Conservation (phyloP, 179 eudicot species). For the Patellifolia procumbens region DNA sequence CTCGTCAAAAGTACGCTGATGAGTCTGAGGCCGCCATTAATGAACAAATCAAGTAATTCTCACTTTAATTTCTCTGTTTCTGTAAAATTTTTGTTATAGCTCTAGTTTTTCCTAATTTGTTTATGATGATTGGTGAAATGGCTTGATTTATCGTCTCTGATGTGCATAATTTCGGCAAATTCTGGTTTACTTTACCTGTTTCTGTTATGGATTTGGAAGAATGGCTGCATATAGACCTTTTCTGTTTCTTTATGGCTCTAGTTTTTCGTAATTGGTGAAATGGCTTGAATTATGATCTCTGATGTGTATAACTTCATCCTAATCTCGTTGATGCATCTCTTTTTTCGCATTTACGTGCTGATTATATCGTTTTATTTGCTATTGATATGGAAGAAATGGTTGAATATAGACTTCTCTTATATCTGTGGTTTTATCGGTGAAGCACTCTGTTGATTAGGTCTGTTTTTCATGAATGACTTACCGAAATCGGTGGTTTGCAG, state of each 20-base stretch:
- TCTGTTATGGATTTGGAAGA: too few species aligned
- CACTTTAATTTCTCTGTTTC: background rate
- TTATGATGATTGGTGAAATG: background rate
- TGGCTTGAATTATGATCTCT: background rate
- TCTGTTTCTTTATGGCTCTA: background rate
- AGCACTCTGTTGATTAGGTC: background rate
- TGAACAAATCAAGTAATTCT: slow-evolving; percentile 72
- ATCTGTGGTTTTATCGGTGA: background rate
- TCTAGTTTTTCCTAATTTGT: background rate
- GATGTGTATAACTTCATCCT: background rate
- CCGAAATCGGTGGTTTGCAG: slow-evolving; percentile 38
- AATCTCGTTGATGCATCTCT: background rate
- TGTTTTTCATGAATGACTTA: background rate
- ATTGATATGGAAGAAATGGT: too few species aligned
- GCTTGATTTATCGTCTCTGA: background rate
- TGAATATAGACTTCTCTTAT: too few species aligned
- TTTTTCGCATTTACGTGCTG: background rate
- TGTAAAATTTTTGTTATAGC: background rate
- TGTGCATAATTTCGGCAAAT: background rate
- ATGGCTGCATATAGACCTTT: too few species aligned
- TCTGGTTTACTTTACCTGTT: too few species aligned
- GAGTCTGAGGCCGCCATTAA: slow-evolving; percentile 75
- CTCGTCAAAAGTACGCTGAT: slow-evolving; percentile 68
- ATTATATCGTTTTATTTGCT: background rate
- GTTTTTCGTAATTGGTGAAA: background rate